Conservation (phyloP, 2,329 filamentous ascomycete genomes). For the Neonectria magnoliae region DNA sequence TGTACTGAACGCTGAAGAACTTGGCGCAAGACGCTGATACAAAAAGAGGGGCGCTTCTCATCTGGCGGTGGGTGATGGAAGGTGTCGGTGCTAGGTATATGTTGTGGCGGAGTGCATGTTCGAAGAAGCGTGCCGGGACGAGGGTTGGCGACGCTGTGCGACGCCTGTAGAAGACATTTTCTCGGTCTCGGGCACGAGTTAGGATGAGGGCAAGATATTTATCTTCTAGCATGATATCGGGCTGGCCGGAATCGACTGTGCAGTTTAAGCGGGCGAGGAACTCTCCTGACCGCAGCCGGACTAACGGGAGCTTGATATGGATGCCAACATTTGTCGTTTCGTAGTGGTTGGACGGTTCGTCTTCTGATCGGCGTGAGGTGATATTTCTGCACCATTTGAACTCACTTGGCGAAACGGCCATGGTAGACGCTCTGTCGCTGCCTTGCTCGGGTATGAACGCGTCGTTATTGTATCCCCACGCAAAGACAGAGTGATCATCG, state of each 20-base stretch:
- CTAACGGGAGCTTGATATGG: neutral
- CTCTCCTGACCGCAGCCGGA: neutral
- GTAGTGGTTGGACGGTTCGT: slow-evolving; percentile 6
- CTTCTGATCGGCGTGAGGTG: neutral
- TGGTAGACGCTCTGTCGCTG: neutral
- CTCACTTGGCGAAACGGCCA: neutral
- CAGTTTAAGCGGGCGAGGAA: slow-evolving; percentile 3
- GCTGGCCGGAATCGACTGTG: neutral
- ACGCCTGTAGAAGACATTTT: slow-evolving; percentile 4
- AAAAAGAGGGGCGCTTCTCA: neutral
- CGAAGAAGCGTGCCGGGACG: neutral
- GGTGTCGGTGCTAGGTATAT: neutral
- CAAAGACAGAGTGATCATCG: neutral
- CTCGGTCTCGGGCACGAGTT: neutral
- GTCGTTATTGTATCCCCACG: neutral
- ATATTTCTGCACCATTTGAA: neutral
- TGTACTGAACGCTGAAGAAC: neutral
- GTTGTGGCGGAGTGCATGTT: neutral
- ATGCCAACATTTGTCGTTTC: neutral
- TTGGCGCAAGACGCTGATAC: neutral
- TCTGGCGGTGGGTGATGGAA: neutral
- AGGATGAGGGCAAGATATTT: slow-evolving; percentile 5
- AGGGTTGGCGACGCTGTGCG: neutral
- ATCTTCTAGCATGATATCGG: neutral
- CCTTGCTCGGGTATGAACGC: neutral